A percentile compares a stretch with the other conserved stretches of the same genome.
Evolutionary conservation across 306 rosid genomes (phyloP).

Genomic region (Cicer chorassanicum): DNA sequence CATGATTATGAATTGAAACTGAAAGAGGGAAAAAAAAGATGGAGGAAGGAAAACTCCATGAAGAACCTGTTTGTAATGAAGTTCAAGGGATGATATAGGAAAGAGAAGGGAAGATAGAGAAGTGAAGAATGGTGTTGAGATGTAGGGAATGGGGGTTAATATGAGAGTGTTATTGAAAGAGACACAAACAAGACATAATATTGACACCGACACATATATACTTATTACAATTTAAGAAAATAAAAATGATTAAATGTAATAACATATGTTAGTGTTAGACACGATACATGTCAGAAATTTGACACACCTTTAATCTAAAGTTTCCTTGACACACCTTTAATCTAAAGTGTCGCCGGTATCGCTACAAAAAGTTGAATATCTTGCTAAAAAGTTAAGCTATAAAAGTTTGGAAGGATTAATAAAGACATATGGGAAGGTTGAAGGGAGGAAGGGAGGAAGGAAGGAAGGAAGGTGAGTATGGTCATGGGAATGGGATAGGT

Average conservation of each 20-base stretch:
- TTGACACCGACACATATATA: no score
- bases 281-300: no score
- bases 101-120: not conserved
- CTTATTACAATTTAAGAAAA: no score
- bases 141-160: not conserved
- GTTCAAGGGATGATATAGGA: not conserved
- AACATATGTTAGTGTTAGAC: no score
- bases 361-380: no score
- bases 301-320: no score
- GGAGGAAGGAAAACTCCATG: slow-evolving; percentile 8
- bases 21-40: not conserved
- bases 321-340: no score
- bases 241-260: no score
- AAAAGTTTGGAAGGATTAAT: not conserved
- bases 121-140: not conserved
- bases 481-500: not conserved
- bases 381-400: not conserved
- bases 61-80: slow-evolving; percentile 35
- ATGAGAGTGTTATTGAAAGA: not conserved
- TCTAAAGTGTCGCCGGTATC: no score
- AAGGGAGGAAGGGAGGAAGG: not conserved
- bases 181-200: no score
- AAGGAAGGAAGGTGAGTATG: slow-evolving; percentile 11
- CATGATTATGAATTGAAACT: slow-evolving; percentile 19
- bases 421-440: slow-evolving; percentile 1